Base-by-base conservation (phyloP, 495 filamentous ascomycete species). In the Aspergillus cavernicola region DNA sequence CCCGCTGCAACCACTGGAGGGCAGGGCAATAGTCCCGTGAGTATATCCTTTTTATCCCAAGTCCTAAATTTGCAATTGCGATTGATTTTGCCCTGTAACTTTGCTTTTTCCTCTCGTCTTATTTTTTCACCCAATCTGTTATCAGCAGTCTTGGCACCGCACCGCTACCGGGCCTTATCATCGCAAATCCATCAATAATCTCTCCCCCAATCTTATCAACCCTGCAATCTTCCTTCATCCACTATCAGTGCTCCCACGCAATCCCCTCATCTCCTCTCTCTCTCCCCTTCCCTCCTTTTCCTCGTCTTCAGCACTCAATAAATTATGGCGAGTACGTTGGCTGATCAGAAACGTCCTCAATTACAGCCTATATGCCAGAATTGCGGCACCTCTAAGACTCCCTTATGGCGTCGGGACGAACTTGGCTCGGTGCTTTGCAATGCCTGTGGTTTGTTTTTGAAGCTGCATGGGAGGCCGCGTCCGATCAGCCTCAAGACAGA, bases 401-500 rank as follows among this genome's bases (percentile, higher is more conserved):
- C 93, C 40, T 77, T 99, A 59, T 99, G 93, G 93, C 87, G 93
- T 65, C 83, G 93, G 66, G 93, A 99, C 78, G 93, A 99, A 75
- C 80, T 84, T 50, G 93, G 93, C 54, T 89, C 90, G 2, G 92
- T 99, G n/a, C 88, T 99, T 36, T 99, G 93, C 83, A 99, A 99
- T 73, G 93, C 95, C 36, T 99, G 95, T 68, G 95, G 95, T 29
- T 74, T 99, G 33, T 99, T 99, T 72, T 70, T 97, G 60, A 99
- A 99, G 76, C 84, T 99, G 55, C 93, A 99, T 60, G 89, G 90
- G 55, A 84, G 90, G 18, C 84, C 95, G 56, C 85, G 93, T 46
- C 95, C 95, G 63, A 95, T 95, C 70, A 92, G 86, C 58, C 81
- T 99, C 59, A 99, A 99, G 75, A 99, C 95, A 38, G 95, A 99